Base-by-base conservation (phyloP, 352 stramenopile species). In the Phytophthora pluvialis region DNA sequence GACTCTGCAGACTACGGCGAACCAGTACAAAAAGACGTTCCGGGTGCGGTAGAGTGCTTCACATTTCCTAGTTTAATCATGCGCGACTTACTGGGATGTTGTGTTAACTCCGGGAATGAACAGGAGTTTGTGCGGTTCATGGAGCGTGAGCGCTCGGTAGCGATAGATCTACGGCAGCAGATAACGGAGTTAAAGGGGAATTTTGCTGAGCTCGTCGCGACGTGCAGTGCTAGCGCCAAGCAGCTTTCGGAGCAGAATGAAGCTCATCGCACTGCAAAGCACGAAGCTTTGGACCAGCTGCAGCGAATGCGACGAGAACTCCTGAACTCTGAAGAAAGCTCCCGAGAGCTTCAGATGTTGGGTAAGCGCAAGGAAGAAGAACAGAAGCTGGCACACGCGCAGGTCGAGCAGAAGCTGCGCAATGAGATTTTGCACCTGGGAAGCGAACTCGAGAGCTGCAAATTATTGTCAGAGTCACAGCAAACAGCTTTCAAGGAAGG, bases 21-120 rank as follows among this genome's bases (percentile, higher is more conserved):
- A 89, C 46, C 73, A 80, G 57, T 93, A 91, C 74, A 90, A 90
- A 39, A 79, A 73, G 45, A 78, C 79, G 3, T 92, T 92, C 50
- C 78, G 73, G 45, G 83, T 93, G 65, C 31, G 73, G 60, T 7
- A 1, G n/a, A 35, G 31, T 11, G 31, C 18, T 54, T 43, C 4
- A 32, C 25, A 13, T 25, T 26, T 2, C 16, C 4, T 5, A 35
- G 10, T 29, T 54, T 54, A 5, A 31, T 53, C 28, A 16, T 29
- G 8, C 12, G 11, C 10, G 21, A 21, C 21, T 21, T 21, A 21
- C 21, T 21, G 21, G 1, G 21, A 21, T 21, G 1, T 21, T 21
- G 21, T 21, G 1, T 21, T 21, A 21, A 21, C 21, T 21, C 21
- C 21, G 21, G 21, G 21, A 11, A 32, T 42, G 32, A 13, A 4